A percentile compares a stretch with the other conserved stretches of the same genome.
Conservation (phyloP, 2,329 filamentous ascomycete genomes). For the Ceratocystis papillata region DNA sequence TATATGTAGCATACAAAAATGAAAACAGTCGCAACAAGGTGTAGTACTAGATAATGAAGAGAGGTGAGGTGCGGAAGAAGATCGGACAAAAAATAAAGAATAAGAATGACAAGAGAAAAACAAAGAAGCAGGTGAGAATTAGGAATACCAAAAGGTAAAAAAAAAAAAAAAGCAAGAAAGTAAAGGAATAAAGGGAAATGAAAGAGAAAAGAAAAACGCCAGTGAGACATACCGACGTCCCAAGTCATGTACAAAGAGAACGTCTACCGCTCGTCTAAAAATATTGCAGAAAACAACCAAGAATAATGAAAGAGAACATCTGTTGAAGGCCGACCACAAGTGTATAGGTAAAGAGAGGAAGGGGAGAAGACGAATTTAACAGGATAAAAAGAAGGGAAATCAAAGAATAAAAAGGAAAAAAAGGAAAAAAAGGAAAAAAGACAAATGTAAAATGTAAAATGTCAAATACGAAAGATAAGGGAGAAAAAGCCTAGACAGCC, state of each 20-base stretch:
- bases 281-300: conserved; percentile 18
- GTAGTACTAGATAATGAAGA: background rate
- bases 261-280: conserved; percentile 13
- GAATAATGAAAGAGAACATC: conserved; percentile 15
- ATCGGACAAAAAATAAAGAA: conserved; percentile 1
- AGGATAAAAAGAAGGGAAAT: conserved; percentile 13
- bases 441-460: conserved; percentile 13
- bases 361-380: background rate
- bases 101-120: conserved; percentile 20
- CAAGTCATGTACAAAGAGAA: conserved; percentile 14
- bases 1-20: conserved; percentile 3
- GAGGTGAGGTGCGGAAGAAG: background rate
- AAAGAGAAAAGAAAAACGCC: conserved; percentile 20
- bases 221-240: conserved; percentile 13
- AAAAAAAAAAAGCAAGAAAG: background rate
- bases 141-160: conserved; percentile 5
- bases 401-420: conserved; percentile 20
- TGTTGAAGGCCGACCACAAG: background rate
- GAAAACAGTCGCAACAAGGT: background rate
- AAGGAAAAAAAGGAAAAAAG: conserved; percentile 19
- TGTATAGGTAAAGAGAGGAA: conserved; percentile 2
- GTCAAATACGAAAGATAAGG: conserved; percentile 11
- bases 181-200: background rate
- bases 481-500: background rate
- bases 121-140: conserved; percentile 9